Base-by-base conservation (phyloP, 2,329 filamentous ascomycete genomes). In the Sclerotiophoma versabilis region DNA sequence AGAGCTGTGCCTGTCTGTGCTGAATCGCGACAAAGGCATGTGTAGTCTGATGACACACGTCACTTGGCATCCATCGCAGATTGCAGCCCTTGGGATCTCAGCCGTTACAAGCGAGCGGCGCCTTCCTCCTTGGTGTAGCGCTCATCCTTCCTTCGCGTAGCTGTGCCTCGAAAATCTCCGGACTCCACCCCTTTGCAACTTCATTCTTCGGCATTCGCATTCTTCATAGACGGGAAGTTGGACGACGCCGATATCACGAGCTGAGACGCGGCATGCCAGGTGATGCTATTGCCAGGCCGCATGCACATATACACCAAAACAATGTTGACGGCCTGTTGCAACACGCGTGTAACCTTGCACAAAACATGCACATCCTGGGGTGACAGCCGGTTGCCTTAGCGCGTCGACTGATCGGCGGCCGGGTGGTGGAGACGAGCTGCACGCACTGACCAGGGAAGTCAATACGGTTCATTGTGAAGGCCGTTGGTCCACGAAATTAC, bases 371-470 rank as follows among this genome's bases (percentile, higher is more conserved):
- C 43, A 62, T 56, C 56, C 57, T 60, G 61, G 63, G 57, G 66
- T 70, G 64, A 66, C 70, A 71, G 65, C 68, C 69, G 69, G 72
- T 71, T 65, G 63, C 68, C 63, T 68, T 72, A 67, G 68, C 63
- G 45, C 38, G 47, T 33, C 36, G 42, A 44, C 17, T 26, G 52
- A 56, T 56, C 53, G 38, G 43, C 53, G 27, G 48, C 44, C 42
- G 42, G 42, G 34, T 41, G 36, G 42, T 29, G 47, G 53, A 51
- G 53, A 38, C 34, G 48, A 39, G 46, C 36, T 46, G 41, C 30
- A 36, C 34, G 47, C 30, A 43, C 53, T 26, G 47, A 50, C 36
- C 30, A 32, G 32, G 34, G 15, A 44, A 29, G 36, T 29, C 34
- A 42, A 43, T 36, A 23, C 41, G 46, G 19, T 25, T 26, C 30